Evolutionary conservation across 2,329 filamentous ascomycete species (phyloP).

Genomic region (Bisporella sp.): DNA sequence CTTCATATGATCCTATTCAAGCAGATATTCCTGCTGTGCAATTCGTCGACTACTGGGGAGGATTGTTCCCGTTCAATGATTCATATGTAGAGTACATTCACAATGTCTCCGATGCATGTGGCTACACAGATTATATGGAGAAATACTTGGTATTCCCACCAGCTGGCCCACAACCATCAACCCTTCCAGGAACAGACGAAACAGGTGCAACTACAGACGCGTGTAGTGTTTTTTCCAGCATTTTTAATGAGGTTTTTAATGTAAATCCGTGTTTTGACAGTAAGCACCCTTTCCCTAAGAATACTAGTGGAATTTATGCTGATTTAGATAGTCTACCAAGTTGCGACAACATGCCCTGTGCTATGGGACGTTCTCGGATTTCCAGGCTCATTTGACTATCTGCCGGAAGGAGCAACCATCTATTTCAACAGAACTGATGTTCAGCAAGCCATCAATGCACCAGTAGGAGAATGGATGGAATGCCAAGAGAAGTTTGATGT

Average conservation of each 20-base stretch:
- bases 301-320: too few species aligned
- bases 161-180: slow-evolving; percentile 26
- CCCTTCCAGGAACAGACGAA: slow-evolving; percentile 7
- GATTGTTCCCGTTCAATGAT: slow-evolving; percentile 37
- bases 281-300: too few species aligned
- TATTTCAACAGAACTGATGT: slow-evolving; percentile 49
- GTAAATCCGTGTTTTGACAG: too few species aligned
- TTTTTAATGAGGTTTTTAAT: too few species aligned
- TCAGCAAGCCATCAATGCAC: slow-evolving; percentile 40
- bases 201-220: too few species aligned
- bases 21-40: slow-evolving; percentile 30
- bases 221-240: too few species aligned
- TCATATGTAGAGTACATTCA: slow-evolving; percentile 35
- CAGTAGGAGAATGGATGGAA: slow-evolving; percentile 15
- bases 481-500: slow-evolving; percentile 25
- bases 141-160: slow-evolving; percentile 38
- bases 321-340: slow-evolving; percentile 64
- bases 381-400: slow-evolving; percentile 26
- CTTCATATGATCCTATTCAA: slow-evolving; percentile 12
- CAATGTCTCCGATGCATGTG: slow-evolving; percentile 34
- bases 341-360: slow-evolving; percentile 65
- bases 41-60: slow-evolving; percentile 34
- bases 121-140: slow-evolving; percentile 37
- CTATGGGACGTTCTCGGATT: slow-evolving; percentile 37
- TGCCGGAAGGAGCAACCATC: slow-evolving; percentile 40